These are phyloP conservation scores for Cryoendolithus antarcticus DNA, from an alignment of 2,329 filamentous ascomycete species.

Conservation along the genomic window DNA sequence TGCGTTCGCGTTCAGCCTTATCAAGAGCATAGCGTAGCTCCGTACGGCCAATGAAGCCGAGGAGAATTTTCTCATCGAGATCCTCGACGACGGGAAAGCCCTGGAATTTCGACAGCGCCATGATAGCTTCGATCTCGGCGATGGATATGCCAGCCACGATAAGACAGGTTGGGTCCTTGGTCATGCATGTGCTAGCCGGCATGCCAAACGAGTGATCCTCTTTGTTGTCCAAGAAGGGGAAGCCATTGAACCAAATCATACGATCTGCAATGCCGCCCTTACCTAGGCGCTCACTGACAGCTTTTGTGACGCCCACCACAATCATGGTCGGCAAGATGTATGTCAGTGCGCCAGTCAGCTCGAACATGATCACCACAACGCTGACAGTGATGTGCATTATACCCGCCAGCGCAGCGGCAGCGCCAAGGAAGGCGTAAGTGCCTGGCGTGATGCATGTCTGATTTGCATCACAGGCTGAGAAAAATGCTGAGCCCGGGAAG, in stretches of 20 bases:
- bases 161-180: conserved; percentile 58
- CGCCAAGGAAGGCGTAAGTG: conserved; percentile 91
- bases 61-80: conserved; percentile 52
- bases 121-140: conserved; percentile 61
- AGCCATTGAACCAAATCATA: conserved; percentile 98
- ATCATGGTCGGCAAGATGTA: conserved; percentile 99
- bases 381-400: conserved; percentile 98
- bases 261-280: conserved; percentile 93
- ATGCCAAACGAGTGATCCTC: conserved; percentile 96
- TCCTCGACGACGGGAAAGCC: conserved; percentile 88
- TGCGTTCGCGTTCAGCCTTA: conserved; percentile 55
- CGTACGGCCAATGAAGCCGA: conserved; percentile 87
- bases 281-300: conserved; percentile 79
- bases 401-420: conserved; percentile 78
- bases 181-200: conserved; percentile 76
- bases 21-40: conserved; percentile 87
- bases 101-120: conserved; percentile 71
- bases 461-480: conserved; percentile 77
- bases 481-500: conserved; percentile 72
- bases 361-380: conserved; percentile 98
- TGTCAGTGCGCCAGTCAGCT: conserved; percentile 89
- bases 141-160: conserved; percentile 64
- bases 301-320: conserved; percentile 92
- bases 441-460: conserved; percentile 93
- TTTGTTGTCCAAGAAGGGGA: conserved; percentile 93